Evolutionary conservation across 2,329 filamentous ascomycete species (phyloP).

Genomic region (Berkeleyomyces basicola): DNA sequence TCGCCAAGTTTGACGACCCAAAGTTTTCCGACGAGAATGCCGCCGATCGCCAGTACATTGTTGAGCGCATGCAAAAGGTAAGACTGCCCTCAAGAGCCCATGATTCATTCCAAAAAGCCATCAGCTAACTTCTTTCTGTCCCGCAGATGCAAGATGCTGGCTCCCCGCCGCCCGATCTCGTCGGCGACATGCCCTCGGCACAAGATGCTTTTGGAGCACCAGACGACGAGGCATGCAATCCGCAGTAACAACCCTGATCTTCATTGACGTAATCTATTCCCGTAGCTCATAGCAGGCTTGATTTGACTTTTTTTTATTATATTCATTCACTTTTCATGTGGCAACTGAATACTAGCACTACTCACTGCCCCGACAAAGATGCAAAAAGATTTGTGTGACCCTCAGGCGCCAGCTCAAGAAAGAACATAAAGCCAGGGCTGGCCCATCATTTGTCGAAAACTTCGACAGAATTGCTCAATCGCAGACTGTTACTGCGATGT

Average conservation of each 20-base stretch:
- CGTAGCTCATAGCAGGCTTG: background rate
- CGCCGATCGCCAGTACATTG: slow-evolving; percentile 76
- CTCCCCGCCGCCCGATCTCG: slow-evolving; percentile 74
- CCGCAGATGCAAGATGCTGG: slow-evolving; percentile 88
- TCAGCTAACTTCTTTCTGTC: background rate
- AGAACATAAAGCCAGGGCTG: background rate
- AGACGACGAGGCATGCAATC: slow-evolving; percentile 42
- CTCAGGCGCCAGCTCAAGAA: background rate
- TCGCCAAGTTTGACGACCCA: slow-evolving; percentile 68
- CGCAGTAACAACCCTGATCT: slow-evolving; percentile 31
- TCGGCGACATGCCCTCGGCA: slow-evolving; percentile 74
- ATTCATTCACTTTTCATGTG: background rate
- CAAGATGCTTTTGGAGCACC: slow-evolving; percentile 50
- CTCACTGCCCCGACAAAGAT: background rate
- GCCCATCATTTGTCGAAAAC: background rate
- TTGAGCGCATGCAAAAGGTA: slow-evolving; percentile 96
- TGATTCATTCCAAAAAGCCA: too few relatives aligned
- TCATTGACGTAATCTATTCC: background rate
- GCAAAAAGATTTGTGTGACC: background rate
- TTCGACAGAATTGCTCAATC: background rate
- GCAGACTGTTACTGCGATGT: background rate
- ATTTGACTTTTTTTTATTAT: background rate
- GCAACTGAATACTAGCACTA: background rate
- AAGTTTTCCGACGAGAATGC: slow-evolving; percentile 70
- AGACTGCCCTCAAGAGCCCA: slow-evolving; percentile 17